These are phyloP conservation scores for Ceratorhiza oryzae-sativae DNA, from an alignment of 1,284 basidiomycete genomes.

Conservation along the genomic window DNA sequence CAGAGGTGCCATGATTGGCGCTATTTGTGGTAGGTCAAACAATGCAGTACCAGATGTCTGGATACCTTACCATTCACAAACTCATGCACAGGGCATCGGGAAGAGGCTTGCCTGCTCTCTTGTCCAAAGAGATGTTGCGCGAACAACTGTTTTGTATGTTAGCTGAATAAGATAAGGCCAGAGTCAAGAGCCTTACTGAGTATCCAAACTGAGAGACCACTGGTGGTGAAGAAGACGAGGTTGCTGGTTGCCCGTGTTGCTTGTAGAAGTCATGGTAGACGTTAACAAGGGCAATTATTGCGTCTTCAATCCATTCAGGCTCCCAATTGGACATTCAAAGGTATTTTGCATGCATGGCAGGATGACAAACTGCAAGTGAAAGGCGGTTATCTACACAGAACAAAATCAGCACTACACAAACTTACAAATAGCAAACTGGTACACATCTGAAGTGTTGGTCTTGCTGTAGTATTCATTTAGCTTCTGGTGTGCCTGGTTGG, in stretches of 20 bases:
- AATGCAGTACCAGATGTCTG: neutral
- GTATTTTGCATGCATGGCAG: neutral
- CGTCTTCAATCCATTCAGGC: neutral
- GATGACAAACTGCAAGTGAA: neutral
- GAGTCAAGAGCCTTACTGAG: neutral
- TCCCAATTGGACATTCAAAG: neutral
- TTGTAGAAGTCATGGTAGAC: slow-evolving; percentile 1
- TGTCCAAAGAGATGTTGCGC: neutral
- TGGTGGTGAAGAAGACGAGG: neutral
- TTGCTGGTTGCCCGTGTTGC: neutral
- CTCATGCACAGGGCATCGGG: neutral
- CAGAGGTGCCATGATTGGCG: neutral
- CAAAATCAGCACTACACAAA: neutral
- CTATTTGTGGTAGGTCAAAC: neutral
- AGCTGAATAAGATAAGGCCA: too few species aligned
- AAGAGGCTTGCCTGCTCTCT: neutral
- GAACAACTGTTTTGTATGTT: neutral
- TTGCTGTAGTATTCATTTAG: slow-evolving; percentile 7
- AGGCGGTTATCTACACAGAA: neutral
- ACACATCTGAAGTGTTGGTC: neutral
- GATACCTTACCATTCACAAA: neutral
- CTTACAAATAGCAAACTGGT: neutral
- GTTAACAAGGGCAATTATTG: neutral
- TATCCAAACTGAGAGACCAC: neutral
- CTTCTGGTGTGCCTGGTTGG: neutral